Conservation (phyloP, 148 eudicot genomes). For the Gaultheria prostrata region DNA sequence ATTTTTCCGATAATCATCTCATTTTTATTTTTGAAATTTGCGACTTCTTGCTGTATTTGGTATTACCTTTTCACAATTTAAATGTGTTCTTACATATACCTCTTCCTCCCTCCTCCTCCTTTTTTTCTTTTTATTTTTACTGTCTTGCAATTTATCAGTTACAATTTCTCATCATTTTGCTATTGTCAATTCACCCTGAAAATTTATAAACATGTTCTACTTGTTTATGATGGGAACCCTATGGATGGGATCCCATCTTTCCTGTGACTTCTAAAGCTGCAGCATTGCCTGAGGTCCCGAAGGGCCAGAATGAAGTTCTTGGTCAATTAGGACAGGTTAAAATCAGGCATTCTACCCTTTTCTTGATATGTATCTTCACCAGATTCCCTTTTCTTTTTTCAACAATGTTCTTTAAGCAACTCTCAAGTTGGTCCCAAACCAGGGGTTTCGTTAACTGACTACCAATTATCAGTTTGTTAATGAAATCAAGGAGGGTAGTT, state of each 20-base stretch:
- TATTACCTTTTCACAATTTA: neutral
- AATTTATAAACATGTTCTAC: conserved; percentile 55
- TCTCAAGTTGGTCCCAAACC: neutral
- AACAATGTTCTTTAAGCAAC: neutral
- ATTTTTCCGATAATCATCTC: neutral
- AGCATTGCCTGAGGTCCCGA: conserved; percentile 58
- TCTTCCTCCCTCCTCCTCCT: no score
- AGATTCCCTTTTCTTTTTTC: neutral
- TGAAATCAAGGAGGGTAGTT: neutral
- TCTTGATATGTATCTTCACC: neutral
- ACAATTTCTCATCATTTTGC: neutral
- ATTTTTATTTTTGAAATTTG: neutral
- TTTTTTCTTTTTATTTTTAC: neutral
- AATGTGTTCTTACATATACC: neutral
- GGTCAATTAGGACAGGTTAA: conserved; percentile 83
- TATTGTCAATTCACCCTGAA: conserved; percentile 14
- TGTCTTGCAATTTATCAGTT: neutral
- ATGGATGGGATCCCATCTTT: conserved; percentile 81
- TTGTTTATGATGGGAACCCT: conserved; percentile 91
- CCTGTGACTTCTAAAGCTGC: conserved; percentile 78
- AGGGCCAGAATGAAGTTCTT: conserved; percentile 68
- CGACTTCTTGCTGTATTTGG: neutral
- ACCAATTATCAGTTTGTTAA: neutral
- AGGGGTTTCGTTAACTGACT: neutral
- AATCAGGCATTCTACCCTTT: conserved; percentile 4